phyloP scores from a whole-genome alignment of 257 asterid species.

The Gentiana straminea region DNA sequence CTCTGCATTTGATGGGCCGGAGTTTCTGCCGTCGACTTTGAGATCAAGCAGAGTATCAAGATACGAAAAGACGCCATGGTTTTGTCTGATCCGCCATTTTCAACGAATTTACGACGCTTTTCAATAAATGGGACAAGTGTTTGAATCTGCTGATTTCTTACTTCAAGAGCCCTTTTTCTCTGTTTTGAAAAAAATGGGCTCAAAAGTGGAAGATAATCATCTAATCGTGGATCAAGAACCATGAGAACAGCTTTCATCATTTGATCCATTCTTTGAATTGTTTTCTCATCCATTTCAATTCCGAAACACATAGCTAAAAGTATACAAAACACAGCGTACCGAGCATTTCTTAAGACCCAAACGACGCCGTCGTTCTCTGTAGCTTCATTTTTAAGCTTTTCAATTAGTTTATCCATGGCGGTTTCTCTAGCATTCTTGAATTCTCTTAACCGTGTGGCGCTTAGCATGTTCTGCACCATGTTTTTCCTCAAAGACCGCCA shows the following conservation, averaged over 20 bases:
- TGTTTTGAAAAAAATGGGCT: conserved; percentile 70
- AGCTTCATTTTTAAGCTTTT: conserved; percentile 44
- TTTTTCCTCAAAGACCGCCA: conserved; percentile 86
- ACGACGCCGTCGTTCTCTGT: conserved; percentile 45
- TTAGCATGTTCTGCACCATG: conserved; percentile 86
- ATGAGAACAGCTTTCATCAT: conserved; percentile 60
- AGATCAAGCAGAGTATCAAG: conserved; percentile 71
- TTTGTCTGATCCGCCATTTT: conserved; percentile 38
- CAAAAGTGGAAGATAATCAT: conserved; percentile 65
- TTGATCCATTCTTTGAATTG: conserved; percentile 51
- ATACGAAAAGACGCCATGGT: conserved; percentile 65
- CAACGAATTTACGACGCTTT: conserved; percentile 40
- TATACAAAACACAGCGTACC: conserved; percentile 65
- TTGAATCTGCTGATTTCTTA: conserved; percentile 52
- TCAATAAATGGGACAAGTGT: conserved; percentile 60
- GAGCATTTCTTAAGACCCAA: conserved; percentile 59
- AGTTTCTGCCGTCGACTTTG: conserved; percentile 56
- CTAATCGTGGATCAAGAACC: conserved; percentile 67
- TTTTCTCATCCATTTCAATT: conserved; percentile 58
- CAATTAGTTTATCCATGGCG: conserved; percentile 63
- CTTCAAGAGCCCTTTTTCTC: conserved; percentile 45
- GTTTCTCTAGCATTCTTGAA: conserved; percentile 39
- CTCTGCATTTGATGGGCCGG: conserved; percentile 48
- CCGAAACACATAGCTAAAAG: conserved; percentile 76
- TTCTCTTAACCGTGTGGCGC: conserved; percentile 41